Base-by-base conservation (phyloP, 805 yeast genomes). In the Teunomyces gatunensis region DNA sequence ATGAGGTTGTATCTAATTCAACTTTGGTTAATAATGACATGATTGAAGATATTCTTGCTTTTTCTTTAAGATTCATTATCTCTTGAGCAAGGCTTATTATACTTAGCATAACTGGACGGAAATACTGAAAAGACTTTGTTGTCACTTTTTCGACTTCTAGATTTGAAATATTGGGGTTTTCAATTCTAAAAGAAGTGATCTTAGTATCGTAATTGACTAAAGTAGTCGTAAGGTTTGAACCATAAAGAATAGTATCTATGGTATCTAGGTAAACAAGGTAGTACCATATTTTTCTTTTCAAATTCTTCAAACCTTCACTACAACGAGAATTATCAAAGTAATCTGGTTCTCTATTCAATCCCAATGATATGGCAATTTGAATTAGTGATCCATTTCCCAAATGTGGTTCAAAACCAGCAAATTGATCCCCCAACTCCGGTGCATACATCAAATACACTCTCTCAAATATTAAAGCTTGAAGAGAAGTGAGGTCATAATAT, bases 231-330 rank as follows among this genome's bases (percentile, higher is more conserved):
- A 53, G 37, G 1, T 59, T 54, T 7, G 54, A 48, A 11, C 53
- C 52, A 25, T 49, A 53, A 37, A 66, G 67, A 6, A 69, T 67
- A 0, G 65, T 59, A 45, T 63, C 59, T 13, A 75, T 70, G 1
- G 69, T 51, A 56, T 83, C 87, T 42, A 68, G 50, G 1, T 73
- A 55, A 3, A 79, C 65, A 33, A 83, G 59, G 21, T 68, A 64
- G 59, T 73, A 74, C 88, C 88, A 84, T 3, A 81, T 69, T 53
- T 79, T 82, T 55, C 88, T 71, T 74, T 79, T 73, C 4, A 81
- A 56, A 3, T 69, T 54, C 23, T 56, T 54, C 13, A 49, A 42
- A 10, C 46, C 49, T 10, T 42, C 52, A 15, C 50, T 49, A 5
- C 51, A 48, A 1, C 51, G 44, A 5, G 56, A 42, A 23, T 56